These are phyloP conservation scores for Laguncularia racemosa DNA, from an alignment of 345 rosid species.

Conservation along the genomic window DNA sequence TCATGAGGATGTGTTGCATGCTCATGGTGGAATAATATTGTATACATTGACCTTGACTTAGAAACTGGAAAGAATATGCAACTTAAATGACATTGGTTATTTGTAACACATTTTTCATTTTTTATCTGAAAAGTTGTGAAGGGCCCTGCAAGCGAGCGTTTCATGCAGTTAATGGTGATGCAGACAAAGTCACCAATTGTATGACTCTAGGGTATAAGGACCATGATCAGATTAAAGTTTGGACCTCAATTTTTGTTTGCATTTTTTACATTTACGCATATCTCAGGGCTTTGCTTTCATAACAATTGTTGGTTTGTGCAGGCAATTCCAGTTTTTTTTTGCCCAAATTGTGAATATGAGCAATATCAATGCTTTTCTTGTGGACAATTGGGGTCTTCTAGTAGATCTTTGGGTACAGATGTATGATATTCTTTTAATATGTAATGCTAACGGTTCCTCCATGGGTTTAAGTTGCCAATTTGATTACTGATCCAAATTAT, in stretches of 20 bases:
- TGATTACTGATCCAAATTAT: not conserved
- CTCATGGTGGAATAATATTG: too few relatives aligned
- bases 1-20: too few relatives aligned
- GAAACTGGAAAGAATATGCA: too few relatives aligned
- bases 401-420: slow-evolving; percentile 39
- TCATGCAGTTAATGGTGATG: slow-evolving; percentile 47
- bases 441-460: not conserved
- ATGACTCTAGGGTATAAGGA: slow-evolving; percentile 45
- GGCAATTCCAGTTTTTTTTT: slow-evolving; percentile 38
- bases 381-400: slow-evolving; percentile 59
- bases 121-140: slow-evolving; percentile 39
- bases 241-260: slow-evolving; percentile 12
- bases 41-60: too few relatives aligned
- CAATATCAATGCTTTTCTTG: slow-evolving; percentile 70
- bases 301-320: slow-evolving; percentile 21
- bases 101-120: slow-evolving; percentile 5
- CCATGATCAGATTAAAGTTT: slow-evolving; percentile 39
- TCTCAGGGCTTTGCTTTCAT: not conserved
- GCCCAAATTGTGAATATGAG: slow-evolving; percentile 45
- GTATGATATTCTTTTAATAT: slow-evolving; percentile 14
- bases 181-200: slow-evolving; percentile 22
- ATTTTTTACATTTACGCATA: not conserved
- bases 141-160: slow-evolving; percentile 72
- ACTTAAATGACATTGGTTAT: not conserved
- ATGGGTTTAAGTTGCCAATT: not conserved